Percentiles rank a stretch among this genome's conserved stretches.
These are phyloP conservation scores for Boletus rufocinnamomeus DNA, from an alignment of 768 basidiomycete genomes.

Conservation along the genomic window DNA sequence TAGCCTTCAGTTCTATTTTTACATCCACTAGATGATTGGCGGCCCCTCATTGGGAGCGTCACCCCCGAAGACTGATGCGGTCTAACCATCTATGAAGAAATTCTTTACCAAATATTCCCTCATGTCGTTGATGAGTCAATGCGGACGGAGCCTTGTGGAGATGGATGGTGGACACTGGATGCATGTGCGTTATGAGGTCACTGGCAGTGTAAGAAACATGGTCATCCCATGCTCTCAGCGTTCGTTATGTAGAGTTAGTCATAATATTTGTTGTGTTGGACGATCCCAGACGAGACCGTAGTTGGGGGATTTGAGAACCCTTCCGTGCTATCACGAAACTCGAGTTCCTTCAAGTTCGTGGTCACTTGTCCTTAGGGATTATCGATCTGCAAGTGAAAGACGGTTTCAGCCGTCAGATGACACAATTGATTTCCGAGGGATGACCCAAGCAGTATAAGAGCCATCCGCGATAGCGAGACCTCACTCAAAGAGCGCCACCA, in stretches of 20 bases:
- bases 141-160: background rate
- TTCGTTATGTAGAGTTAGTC: background rate
- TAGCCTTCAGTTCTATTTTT: background rate
- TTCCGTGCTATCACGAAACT: background rate
- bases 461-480: background rate
- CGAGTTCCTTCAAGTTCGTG: background rate
- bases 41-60: background rate
- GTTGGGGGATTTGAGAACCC: background rate
- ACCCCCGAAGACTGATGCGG: background rate
- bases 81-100: background rate
- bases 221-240: too few relatives aligned
- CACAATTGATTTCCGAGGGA: background rate
- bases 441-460: slow-evolving; percentile 4
- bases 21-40: background rate
- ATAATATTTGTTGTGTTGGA: background rate
- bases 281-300: too few relatives aligned
- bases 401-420: background rate
- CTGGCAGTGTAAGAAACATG: too few relatives aligned
- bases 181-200: too few relatives aligned
- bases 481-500: slow-evolving; percentile 17
- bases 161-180: background rate
- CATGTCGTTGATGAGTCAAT: background rate
- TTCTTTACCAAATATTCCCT: background rate
- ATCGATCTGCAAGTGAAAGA: background rate
- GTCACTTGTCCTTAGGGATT: background rate